phyloP scores from a whole-genome alignment of 2,329 filamentous ascomycete genomes.

The Colletotrichum magnum region DNA sequence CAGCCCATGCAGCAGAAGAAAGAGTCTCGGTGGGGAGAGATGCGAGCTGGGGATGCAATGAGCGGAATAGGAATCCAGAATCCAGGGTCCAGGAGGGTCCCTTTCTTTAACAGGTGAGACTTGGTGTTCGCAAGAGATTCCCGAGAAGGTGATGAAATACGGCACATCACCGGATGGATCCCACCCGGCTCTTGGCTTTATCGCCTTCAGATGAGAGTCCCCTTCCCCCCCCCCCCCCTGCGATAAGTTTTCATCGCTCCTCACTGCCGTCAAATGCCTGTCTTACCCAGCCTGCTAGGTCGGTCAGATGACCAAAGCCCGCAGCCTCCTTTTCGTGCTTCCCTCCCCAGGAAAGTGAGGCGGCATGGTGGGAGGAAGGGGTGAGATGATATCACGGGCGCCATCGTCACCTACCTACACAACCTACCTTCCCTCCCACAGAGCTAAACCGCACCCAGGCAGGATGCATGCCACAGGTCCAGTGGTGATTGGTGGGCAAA shows the following conservation, averaged over 20 bases:
- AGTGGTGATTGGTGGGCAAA: slow-evolving; percentile 32
- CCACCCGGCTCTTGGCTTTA: not conserved
- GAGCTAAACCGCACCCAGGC: slow-evolving; percentile 21
- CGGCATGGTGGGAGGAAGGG: not conserved
- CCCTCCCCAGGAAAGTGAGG: slow-evolving; percentile 20
- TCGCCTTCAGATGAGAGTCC: no score
- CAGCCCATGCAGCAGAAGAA: not conserved
- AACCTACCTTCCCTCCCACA: not conserved
- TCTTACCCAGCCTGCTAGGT: slow-evolving; percentile 24
- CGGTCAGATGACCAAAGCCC: slow-evolving; percentile 24
- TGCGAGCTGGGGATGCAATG: not conserved
- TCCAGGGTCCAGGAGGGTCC: not conserved
- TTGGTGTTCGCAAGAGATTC: not conserved
- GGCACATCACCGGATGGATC: not conserved
- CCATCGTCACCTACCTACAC: slow-evolving; percentile 9
- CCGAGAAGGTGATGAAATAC: slow-evolving; percentile 2
- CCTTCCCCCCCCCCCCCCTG: no score
- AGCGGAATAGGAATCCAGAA: not conserved
- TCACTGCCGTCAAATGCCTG: slow-evolving; percentile 14
- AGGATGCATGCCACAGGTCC: slow-evolving; percentile 35
- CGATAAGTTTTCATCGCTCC: not conserved
- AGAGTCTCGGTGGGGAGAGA: not conserved
- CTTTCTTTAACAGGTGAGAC: slow-evolving; percentile 8
- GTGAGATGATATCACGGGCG: slow-evolving; percentile 40
- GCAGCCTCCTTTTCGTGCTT: not conserved